Evolutionary conservation across 441 rosid species (phyloP).

Genomic region (Syzygium syzygioides): DNA sequence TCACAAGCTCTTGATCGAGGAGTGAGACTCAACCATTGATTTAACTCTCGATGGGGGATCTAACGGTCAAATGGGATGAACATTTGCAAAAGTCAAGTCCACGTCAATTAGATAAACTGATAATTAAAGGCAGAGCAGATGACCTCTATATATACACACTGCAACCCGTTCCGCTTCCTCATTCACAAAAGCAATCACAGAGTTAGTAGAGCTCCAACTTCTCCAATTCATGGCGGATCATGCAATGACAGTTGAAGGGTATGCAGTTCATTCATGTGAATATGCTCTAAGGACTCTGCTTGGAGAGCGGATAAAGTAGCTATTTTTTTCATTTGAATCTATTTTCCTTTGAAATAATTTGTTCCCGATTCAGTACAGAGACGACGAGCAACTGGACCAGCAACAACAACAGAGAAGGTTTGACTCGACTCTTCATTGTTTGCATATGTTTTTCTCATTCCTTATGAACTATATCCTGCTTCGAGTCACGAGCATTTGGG

Average conservation of each 20-base stretch:
- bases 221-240: not conserved
- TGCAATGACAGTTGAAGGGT: not conserved
- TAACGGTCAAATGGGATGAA: too few relatives aligned
- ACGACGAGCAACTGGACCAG: fast-evolving
- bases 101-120: not conserved
- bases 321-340: not conserved
- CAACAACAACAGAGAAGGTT: not conserved
- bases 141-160: not conserved
- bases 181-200: not conserved
- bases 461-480: fast-evolving
- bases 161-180: not conserved
- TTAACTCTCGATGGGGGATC: not conserved
- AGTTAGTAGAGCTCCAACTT: not conserved
- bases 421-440: not conserved
- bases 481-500: fast-evolving
- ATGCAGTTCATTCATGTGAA: not conserved
- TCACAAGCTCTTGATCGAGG: not conserved
- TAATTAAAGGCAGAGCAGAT: not conserved
- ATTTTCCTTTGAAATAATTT: not conserved
- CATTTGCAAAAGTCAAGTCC: not conserved
- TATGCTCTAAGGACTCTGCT: not conserved
- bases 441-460: not conserved
- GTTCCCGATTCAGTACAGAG: not conserved
- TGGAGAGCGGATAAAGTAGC: not conserved
- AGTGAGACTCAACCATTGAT: not conserved